Evolutionary conservation across 179 eudicot species (phyloP), one percentile per base, ranked within the genome.

Genomic region (Pouteria campechiana): DNA sequence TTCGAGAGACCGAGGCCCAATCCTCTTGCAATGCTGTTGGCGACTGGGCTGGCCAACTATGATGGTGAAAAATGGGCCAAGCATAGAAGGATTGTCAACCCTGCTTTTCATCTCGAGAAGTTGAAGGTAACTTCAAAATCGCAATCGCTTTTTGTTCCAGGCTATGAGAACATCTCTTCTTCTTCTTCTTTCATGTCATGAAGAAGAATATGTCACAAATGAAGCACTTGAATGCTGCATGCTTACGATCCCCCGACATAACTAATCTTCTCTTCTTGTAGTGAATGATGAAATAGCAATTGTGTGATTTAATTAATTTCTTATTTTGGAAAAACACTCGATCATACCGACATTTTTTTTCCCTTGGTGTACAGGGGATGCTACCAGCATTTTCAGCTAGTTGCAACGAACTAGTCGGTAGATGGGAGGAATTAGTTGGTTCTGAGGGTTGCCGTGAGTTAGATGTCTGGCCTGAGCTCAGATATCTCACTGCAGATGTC

Each of bases 21-120:
- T 10, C 37, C 44, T 0, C 23, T 46, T 0, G 18, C n/a, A 3
- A 32, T 48, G 25, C 16, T 47, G 3, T 4, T 61, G 2, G 45
- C 29, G 1, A 18, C 32, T 2, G 73, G 73, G 3, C 41, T 60
- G 3, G 7, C 24, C 0, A 29, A 2, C 25, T 25, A 37, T 15
- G 63, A 56, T n/a, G 57, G 13, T 17, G 40, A 50, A 8, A 51
- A 46, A 44, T 63, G 69, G 68, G 42, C 54, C 30, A 50, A 32
- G 6, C 63, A 50, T n/a, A 34, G 63, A 25, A 50, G 14, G 13
- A 44, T 63, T 8, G 28, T 57, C 44, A 57, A 32, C 23, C 48
- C 69, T 2, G 63, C 63, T 32, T 63, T 63, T 50, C 50, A 56
- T 35, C n/a, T 39, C 0, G 45, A 57, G 5, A 63, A 63, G 41